Evolutionary conservation across 768 basidiomycete species (phyloP).

Genomic region (Termitomyces titanicus): DNA sequence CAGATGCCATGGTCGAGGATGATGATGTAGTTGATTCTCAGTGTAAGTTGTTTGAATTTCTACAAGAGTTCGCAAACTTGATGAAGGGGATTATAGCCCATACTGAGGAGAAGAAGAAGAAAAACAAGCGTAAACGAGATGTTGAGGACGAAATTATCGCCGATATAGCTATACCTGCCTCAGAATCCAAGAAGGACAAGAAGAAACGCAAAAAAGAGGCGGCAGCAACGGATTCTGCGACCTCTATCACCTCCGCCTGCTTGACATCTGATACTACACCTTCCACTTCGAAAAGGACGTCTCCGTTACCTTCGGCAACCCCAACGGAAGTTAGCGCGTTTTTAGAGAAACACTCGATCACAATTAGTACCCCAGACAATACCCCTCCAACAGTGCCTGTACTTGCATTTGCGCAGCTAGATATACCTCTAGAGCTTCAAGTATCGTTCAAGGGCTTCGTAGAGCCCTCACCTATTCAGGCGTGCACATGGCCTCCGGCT

Average conservation of each 20-base stretch:
- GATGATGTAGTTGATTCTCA: conserved; percentile 19
- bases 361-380: conserved; percentile 54
- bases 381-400: conserved; percentile 56
- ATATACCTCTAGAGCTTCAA: conserved; percentile 58
- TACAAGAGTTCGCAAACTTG: background rate
- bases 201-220: conserved; percentile 38
- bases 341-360: conserved; percentile 69
- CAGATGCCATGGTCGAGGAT: conserved; percentile 9
- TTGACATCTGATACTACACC: conserved; percentile 10
- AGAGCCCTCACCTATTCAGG: conserved; percentile 93
- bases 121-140: conserved; percentile 40
- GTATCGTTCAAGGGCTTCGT: conserved; percentile 68
- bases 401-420: conserved; percentile 69
- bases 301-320: conserved; percentile 16
- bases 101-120: conserved; percentile 28
- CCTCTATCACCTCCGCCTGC: conserved; percentile 15
- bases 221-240: conserved; percentile 13
- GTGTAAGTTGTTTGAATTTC: conserved; percentile 16
- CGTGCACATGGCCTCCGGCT: conserved; percentile 91
- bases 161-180: conserved; percentile 3
- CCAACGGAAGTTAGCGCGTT: conserved; percentile 54
- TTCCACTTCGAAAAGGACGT: conserved; percentile 11
- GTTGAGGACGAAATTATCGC: conserved; percentile 19
- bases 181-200: conserved; percentile 39
- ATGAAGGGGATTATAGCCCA: background rate